phyloP scores from a whole-genome alignment of 2,329 filamentous ascomycete species.

The Colletotrichum sidae region DNA sequence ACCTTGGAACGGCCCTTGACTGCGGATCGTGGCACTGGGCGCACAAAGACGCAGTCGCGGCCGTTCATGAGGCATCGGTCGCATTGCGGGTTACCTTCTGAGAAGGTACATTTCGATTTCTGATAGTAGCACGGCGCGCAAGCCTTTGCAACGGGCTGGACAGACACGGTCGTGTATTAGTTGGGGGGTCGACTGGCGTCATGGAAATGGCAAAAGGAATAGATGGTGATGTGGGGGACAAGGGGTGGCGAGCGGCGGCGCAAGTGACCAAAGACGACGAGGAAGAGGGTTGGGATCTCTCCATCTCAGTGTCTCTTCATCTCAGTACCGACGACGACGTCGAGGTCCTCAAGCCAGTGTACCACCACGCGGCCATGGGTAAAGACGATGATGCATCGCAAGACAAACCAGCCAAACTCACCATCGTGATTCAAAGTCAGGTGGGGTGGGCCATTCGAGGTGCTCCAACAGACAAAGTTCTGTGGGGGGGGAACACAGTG shows the following conservation, averaged over 20 bases:
- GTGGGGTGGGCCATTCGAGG: conserved; percentile 36
- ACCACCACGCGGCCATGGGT: conserved; percentile 13
- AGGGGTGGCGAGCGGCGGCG: no score
- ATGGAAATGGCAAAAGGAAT: background rate
- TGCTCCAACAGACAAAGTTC: conserved; percentile 34
- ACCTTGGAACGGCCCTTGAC: conserved; percentile 33
- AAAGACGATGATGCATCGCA: conserved; percentile 13
- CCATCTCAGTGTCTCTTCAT: background rate
- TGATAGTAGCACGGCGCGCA: conserved; percentile 38
- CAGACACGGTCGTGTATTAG: no score
- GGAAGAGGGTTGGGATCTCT: background rate
- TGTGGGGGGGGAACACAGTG: conserved; percentile 24
- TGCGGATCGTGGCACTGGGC: conserved; percentile 33
- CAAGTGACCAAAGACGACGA: background rate
- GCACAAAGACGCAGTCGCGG: conserved; percentile 37
- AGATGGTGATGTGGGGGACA: no score
- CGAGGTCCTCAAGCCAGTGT: no score
- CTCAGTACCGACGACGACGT: background rate
- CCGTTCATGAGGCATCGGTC: conserved; percentile 36
- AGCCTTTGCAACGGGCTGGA: conserved; percentile 34
- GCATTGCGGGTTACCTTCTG: conserved; percentile 35
- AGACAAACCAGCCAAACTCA: conserved; percentile 8
- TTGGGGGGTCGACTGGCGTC: no score
- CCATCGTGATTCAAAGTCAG: conserved; percentile 32
- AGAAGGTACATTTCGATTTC: conserved; percentile 37